phyloP scores from a whole-genome alignment of 2,329 filamentous ascomycete genomes.

The Metarhizium rileyi region DNA sequence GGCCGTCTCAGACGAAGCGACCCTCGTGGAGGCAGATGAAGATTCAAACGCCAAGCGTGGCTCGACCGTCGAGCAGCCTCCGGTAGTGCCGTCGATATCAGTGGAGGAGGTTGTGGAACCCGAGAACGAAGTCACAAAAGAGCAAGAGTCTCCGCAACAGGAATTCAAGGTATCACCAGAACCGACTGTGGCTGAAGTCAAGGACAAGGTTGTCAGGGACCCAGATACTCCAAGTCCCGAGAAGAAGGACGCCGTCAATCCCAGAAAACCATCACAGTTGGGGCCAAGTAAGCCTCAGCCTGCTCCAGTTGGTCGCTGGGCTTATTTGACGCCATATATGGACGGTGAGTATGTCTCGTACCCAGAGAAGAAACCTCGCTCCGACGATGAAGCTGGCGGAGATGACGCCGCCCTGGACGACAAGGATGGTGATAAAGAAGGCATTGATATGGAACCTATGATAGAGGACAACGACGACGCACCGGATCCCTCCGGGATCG shows the following conservation, averaged over 20 bases:
- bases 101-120: slow-evolving; percentile 1
- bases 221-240: background rate
- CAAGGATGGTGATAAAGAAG: slow-evolving; percentile 11
- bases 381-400: slow-evolving; percentile 20
- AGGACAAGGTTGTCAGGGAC: background rate
- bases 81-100: slow-evolving; percentile 3
- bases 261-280: slow-evolving; percentile 3
- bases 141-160: background rate
- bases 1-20: background rate
- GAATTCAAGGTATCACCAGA: background rate
- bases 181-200: background rate
- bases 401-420: slow-evolving; percentile 24
- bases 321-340: slow-evolving; percentile 31
- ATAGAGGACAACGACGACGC: slow-evolving; percentile 24
- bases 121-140: background rate
- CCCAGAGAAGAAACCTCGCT: slow-evolving; percentile 26
- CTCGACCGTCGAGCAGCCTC: background rate
- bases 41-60: background rate
- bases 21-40: background rate
- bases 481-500: slow-evolving; percentile 18
- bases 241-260: background rate
- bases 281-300: slow-evolving; percentile 18
- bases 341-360: slow-evolving; percentile 28
- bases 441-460: slow-evolving; percentile 20
- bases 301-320: slow-evolving; percentile 23